A percentile compares a stretch with the other conserved stretches of the same genome.
Evolutionary conservation across 2,329 filamentous ascomycete genomes (phyloP).

Genomic region (Penicillium sumatraense): DNA sequence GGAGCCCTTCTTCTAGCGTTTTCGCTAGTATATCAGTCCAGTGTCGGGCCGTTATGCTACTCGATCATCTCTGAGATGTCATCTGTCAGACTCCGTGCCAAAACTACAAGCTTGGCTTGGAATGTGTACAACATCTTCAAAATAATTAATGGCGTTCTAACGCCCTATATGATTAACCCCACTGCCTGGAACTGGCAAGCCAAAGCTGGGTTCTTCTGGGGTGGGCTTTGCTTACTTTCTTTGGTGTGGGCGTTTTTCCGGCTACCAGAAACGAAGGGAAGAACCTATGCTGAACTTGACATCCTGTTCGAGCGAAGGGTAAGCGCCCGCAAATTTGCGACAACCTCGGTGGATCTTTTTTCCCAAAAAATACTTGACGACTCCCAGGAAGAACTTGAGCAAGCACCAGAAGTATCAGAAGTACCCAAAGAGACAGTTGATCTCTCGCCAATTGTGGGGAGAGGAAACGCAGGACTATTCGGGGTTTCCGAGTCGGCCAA

Average conservation of each 20-base stretch:
- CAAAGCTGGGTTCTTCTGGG: constrained; percentile 48
- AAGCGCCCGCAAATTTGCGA: constrained; percentile 1
- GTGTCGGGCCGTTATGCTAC: constrained; percentile 60
- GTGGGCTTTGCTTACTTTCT: constrained; percentile 35
- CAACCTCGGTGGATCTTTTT: neutral
- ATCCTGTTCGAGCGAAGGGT: constrained; percentile 30
- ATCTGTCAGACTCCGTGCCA: constrained; percentile 58
- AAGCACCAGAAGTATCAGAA: neutral
- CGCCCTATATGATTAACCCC: constrained; percentile 72
- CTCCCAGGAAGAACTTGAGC: neutral
- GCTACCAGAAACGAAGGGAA: constrained; percentile 47
- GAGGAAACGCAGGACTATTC: neutral
- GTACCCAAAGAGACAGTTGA: neutral
- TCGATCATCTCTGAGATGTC: constrained; percentile 59
- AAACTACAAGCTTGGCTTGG: constrained; percentile 60
- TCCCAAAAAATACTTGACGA: neutral
- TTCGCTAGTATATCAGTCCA: constrained; percentile 60
- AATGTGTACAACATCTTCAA: constrained; percentile 55
- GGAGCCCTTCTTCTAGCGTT: constrained; percentile 50
- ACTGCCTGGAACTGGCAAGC: constrained; percentile 42
- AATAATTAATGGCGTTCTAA: constrained; percentile 67
- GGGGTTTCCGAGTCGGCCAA: neutral
- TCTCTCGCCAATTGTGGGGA: neutral
- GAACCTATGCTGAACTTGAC: constrained; percentile 48
- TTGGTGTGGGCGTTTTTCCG: constrained; percentile 50